Evolutionary conservation across 768 basidiomycete species (phyloP).

Genomic region (Phlegmacium glaucopus): DNA sequence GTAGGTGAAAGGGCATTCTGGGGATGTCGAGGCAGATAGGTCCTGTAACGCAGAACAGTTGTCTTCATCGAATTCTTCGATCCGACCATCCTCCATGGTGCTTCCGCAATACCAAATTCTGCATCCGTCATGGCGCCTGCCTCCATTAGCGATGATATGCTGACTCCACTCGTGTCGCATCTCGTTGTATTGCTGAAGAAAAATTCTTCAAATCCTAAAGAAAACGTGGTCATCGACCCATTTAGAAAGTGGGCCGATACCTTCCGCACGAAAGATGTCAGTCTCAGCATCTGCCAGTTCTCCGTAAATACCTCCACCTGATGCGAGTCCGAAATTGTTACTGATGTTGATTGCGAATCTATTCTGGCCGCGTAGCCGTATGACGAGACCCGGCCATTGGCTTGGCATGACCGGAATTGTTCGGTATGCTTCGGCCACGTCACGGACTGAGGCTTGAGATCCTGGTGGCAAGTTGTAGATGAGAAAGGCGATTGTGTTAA

Average conservation of each 20-base stretch:
- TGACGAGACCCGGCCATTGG: slow-evolving; percentile 34
- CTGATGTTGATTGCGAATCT: slow-evolving; percentile 22
- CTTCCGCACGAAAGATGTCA: slow-evolving; percentile 17
- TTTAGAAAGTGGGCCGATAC: slow-evolving; percentile 27
- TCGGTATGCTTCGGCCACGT: slow-evolving; percentile 38
- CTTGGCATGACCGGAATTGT: slow-evolving; percentile 24
- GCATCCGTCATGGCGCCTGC: slow-evolving; percentile 7
- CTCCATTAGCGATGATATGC: slow-evolving; percentile 9
- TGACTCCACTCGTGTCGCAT: slow-evolving; percentile 5
- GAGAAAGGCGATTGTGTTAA: slow-evolving; percentile 30
- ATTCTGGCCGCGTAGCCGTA: slow-evolving; percentile 14
- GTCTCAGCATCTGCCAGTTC: slow-evolving; percentile 15
- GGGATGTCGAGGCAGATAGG: slow-evolving; percentile 17
- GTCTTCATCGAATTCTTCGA: slow-evolving; percentile 31
- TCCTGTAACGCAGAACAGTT: slow-evolving; percentile 11
- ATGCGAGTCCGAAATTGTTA: slow-evolving; percentile 17
- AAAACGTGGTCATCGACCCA: slow-evolving; percentile 34
- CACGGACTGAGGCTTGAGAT: slow-evolving; percentile 31
- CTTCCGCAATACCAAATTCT: slow-evolving; percentile 26
- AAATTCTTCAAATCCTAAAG: slow-evolving; percentile 18
- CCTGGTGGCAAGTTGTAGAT: slow-evolving; percentile 36
- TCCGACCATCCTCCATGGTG: slow-evolving; percentile 9
- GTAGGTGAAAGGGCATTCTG: slow-evolving; percentile 18
- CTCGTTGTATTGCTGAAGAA: slow-evolving; percentile 24
- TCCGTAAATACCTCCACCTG: slow-evolving; percentile 24